Base-by-base conservation (phyloP, 352 stramenopile species). In the Aphanomyces euteiches region DNA sequence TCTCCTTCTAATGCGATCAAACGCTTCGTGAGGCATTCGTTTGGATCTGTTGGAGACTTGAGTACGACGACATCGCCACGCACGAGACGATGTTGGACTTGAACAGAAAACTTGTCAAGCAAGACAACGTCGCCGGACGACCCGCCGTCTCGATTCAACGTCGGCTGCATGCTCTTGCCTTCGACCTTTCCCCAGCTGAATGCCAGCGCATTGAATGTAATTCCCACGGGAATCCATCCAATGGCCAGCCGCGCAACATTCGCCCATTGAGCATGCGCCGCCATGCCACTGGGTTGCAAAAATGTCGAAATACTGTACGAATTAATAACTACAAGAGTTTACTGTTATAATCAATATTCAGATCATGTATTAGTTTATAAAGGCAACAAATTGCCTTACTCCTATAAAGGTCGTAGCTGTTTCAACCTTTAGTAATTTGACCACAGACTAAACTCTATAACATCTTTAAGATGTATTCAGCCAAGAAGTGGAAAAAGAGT, bases 91-190 rank as follows among this genome's bases (percentile, higher is more conserved):
- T 92, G 80, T 7, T 76, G 84, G 67, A 91, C 70, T 74, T 93
- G 85, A 37, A 95, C 73, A 13, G 87, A 93, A 65, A 90, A 92
- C 73, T 92, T 93, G 80, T 95, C 85, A 64, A 95, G 78, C 70
- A 95, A 73, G 66, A 95, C 87, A 73, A 84, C 80, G 28, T 85
- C 78, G 5, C 56, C 58, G 17, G 54, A 41, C 6, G 54, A 17
- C 8, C n/a, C 50, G n/a, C 56, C 17, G 4, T 66, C 54, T 12
- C 50, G 37, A 66, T 95, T 95, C 19, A 95, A 78, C 64, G 73
- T 70, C 48, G 87, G 87, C 74, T 95, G 87, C 87, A 95, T 95
- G 8, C 85, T 93, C 36, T 86, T 80, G 5, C 87, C 87, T 69
- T 90, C 85, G 21, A 95, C 80, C 50, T 78, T 90, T 39, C 85